Conservation (phyloP, 2,329 filamentous ascomycete genomes). For the Didymella sp. region DNA sequence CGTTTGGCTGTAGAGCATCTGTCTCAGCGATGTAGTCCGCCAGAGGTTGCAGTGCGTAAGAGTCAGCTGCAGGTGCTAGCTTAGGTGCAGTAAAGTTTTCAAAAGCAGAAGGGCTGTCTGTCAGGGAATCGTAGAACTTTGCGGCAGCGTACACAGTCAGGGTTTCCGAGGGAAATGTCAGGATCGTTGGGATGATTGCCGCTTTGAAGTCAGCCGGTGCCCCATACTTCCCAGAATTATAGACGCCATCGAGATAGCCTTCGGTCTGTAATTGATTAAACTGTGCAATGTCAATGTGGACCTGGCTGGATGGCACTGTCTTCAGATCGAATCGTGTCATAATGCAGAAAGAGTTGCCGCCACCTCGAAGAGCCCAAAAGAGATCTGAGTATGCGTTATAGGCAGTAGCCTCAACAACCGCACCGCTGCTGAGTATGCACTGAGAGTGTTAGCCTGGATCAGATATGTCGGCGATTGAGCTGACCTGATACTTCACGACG, state of each 20-base stretch:
- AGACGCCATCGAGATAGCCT: slow-evolving; percentile 31
- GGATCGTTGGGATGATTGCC: slow-evolving; percentile 30
- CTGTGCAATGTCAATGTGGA: slow-evolving; percentile 27
- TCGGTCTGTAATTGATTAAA: slow-evolving; percentile 19
- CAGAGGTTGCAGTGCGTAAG: slow-evolving; percentile 22
- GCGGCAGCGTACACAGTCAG: slow-evolving; percentile 26
- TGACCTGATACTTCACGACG: slow-evolving; percentile 33
- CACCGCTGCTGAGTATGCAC: slow-evolving; percentile 37
- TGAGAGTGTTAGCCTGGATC: slow-evolving; percentile 11
- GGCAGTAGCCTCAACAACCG: slow-evolving; percentile 30
- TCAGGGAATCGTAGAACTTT: slow-evolving; percentile 31
- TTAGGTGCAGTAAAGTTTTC: slow-evolving; percentile 32
- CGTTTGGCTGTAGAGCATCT: slow-evolving; percentile 21
- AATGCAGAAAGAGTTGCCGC: slow-evolving; percentile 35
- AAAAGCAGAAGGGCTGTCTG: slow-evolving; percentile 20
- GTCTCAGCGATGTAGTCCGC: slow-evolving; percentile 22
- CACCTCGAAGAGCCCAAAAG: slow-evolving; percentile 43
- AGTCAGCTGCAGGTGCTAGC: slow-evolving; percentile 24
- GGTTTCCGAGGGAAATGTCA: slow-evolving; percentile 22
- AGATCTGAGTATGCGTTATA: slow-evolving; percentile 37
- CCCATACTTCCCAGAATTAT: slow-evolving; percentile 29
- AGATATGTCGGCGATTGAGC: not conserved
- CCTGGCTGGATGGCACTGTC: slow-evolving; percentile 18
- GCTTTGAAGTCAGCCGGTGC: slow-evolving; percentile 27
- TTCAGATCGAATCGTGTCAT: slow-evolving; percentile 30